phyloP scores from a whole-genome alignment of 768 basidiomycete species.

The Dioszegia aurantiaca region DNA sequence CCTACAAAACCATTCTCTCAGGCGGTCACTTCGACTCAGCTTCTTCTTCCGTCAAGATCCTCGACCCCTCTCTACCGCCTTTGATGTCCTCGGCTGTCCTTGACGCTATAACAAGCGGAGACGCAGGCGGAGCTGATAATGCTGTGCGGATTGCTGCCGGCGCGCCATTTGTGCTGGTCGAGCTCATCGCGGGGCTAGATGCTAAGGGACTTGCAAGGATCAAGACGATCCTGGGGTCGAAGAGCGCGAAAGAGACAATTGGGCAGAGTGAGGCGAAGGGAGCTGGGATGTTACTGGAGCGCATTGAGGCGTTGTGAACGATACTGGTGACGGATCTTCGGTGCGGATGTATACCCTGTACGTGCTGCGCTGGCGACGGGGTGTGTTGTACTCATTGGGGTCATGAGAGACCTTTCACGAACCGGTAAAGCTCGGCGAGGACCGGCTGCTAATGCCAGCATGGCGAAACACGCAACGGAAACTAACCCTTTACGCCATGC shows the following conservation, averaged over 20 bases:
- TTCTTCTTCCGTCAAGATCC: conserved; percentile 58
- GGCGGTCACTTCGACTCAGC: conserved; percentile 80
- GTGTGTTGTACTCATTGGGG: too few relatives aligned
- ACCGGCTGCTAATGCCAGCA: too few relatives aligned
- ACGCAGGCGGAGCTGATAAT: conserved; percentile 46
- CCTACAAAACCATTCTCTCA: conserved; percentile 85
- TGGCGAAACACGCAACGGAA: too few relatives aligned
- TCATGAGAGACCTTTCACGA: too few relatives aligned
- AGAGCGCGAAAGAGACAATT: conserved; percentile 53
- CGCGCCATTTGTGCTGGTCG: conserved; percentile 45
- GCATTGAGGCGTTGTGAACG: conserved; percentile 52
- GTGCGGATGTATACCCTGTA: not conserved
- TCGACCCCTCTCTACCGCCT: conserved; percentile 30
- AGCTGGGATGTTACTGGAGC: conserved; percentile 67
- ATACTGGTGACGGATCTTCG: not conserved
- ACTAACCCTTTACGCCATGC: too few relatives aligned
- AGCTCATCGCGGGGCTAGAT: conserved; percentile 43
- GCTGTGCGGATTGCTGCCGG: conserved; percentile 39
- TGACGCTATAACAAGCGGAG: conserved; percentile 31
- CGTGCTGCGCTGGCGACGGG: too few relatives aligned
- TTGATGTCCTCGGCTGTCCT: conserved; percentile 40
- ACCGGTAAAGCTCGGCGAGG: too few relatives aligned
- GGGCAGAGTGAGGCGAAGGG: conserved; percentile 66
- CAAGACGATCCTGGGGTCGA: conserved; percentile 27
- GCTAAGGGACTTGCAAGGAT: conserved; percentile 50